Evolutionary conservation across 352 stramenopile species (phyloP).

Genomic region (Halophytophthora batemanensis): DNA sequence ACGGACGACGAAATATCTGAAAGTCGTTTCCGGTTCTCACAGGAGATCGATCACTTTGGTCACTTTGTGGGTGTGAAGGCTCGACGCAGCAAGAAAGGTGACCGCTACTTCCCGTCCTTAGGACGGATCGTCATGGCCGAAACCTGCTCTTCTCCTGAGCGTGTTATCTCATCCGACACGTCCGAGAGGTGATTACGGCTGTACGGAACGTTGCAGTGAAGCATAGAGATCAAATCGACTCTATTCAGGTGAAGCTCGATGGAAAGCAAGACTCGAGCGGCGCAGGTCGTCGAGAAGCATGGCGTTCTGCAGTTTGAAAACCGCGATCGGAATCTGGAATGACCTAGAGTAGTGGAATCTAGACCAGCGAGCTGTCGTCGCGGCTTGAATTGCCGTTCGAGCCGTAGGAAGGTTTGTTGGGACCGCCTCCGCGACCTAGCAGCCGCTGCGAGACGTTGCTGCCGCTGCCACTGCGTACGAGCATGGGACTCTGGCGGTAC

Average conservation of each 20-base stretch:
- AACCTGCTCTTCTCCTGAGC: not conserved
- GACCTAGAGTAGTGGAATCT: too few species aligned
- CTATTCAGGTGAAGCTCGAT: not conserved
- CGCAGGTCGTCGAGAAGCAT: not conserved
- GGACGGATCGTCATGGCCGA: constrained; percentile 30
- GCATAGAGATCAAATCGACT: not conserved
- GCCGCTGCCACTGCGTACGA: constrained; percentile 41
- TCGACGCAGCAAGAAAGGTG: constrained; percentile 24
- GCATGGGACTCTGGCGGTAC: constrained; percentile 82
- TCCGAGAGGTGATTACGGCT: too few species aligned
- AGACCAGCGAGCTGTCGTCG: too few species aligned
- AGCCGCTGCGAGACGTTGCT: constrained; percentile 59
- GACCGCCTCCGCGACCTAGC: constrained; percentile 36
- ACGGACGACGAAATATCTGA: constrained; percentile 2
- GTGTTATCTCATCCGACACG: too few species aligned
- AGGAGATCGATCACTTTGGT: constrained; percentile 41
- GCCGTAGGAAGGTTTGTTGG: constrained; percentile 54
- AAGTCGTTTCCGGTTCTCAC: constrained; percentile 27
- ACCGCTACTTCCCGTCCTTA: constrained; percentile 52
- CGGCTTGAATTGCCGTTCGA: constrained; percentile 22
- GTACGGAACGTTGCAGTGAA: not conserved
- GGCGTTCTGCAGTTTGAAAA: not conserved
- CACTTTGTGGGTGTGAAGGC: constrained; percentile 53
- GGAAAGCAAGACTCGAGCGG: constrained; percentile 1
- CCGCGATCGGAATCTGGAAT: not conserved